Percentiles rank a stretch among this genome's conserved stretches.
These are phyloP conservation scores for Coelastrella sp. DNA, from an alignment of 139 green algal genomes.

Conservation along the genomic window DNA sequence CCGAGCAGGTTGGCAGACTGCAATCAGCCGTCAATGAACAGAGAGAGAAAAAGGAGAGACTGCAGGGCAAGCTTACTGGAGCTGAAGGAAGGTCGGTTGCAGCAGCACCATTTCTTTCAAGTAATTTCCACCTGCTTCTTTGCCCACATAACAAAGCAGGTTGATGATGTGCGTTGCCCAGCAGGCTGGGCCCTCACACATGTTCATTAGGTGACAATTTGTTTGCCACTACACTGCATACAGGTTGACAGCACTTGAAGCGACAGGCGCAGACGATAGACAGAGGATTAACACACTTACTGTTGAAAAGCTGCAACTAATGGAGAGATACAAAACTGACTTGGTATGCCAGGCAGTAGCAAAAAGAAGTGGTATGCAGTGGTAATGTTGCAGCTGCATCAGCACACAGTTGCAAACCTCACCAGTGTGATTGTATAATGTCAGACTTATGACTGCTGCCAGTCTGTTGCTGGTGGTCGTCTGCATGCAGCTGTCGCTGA, in stretches of 20 bases:
- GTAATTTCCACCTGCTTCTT: not conserved
- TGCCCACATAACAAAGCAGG: no score
- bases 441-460: no score
- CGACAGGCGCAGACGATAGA: not conserved
- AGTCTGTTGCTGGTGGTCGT: no score
- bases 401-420: no score
- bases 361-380: not conserved
- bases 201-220: no score
- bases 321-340: conserved; percentile 12
- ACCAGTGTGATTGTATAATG: no score
- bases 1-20: not conserved
- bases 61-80: not conserved
- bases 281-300: not conserved
- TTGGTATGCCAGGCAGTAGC: not conserved
- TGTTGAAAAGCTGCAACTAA: not conserved
- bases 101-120: not conserved
- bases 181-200: no score
- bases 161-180: not conserved
- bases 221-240: not conserved
- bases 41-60: not conserved
- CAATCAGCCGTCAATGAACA: not conserved
- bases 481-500: no score
- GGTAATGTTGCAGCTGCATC: no score
- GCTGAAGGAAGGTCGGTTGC: not conserved
- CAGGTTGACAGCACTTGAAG: not conserved